Base-by-base conservation (phyloP, 2,329 filamentous ascomycete species). In the Calonectria crousiana region DNA sequence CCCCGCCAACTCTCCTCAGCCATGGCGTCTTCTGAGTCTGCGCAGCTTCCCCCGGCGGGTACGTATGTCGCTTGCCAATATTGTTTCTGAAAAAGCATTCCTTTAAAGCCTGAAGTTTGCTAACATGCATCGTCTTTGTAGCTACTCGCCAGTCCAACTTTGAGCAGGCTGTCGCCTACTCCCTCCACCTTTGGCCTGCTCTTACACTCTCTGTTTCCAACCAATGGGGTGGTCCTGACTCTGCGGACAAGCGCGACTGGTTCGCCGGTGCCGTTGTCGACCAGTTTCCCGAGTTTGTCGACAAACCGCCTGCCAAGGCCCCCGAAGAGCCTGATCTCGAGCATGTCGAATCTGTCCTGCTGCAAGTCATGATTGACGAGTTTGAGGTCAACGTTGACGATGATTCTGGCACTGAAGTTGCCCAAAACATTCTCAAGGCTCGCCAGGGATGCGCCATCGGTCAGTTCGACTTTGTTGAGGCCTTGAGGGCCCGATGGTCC, bases 311-410 rank as follows among this genome's bases (percentile, higher is more conserved):
- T 51, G 78, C 75, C 74, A 82, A 74, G 77, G 82, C 75, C 70
- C 74, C 78, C 28, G 86, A 88, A 26, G 90, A 92, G 78, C 89
- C 94, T 14, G 94, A 98, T 79, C 87, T 90, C 23, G 92, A 93
- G 76, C 95, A 98, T 79, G 88, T 98, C 53, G 96, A 98, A 87
- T 90, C 93, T 51, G 92, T 97, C 67, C 88, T 98, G 62, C 88
- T 98, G 60, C 95, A 98, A 81, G 93, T 98, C 75, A 97, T 98
- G 93, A 90, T 94, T 76, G 97, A 98, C 86, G 97, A 99, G 85
- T 99, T 98, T 82, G 95, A 98, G 81, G 94, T 97, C 70, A 93
- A 95, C 71, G 91, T 98, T 34, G 97, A 98, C 81, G 97, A 99
- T 84, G 96, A 95, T 79, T 96, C 93, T 62, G 94, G 93, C 41